Evolutionary conservation across 2,329 filamentous ascomycete genomes (phyloP).

Genomic region (Sordariomycetes sp.): DNA sequence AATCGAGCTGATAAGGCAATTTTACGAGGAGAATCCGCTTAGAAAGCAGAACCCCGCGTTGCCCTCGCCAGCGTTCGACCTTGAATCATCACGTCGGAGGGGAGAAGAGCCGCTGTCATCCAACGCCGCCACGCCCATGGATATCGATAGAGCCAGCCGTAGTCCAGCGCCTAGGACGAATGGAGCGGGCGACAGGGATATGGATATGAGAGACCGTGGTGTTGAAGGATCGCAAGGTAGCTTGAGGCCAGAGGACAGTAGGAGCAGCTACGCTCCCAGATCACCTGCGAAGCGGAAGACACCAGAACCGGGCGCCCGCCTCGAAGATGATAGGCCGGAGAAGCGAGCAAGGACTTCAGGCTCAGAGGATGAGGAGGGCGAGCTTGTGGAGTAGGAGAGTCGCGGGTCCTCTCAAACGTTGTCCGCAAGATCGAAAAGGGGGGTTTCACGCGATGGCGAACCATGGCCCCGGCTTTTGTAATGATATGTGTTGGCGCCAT

Average conservation of each 20-base stretch:
- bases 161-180: constrained; percentile 33
- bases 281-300: constrained; percentile 35
- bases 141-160: constrained; percentile 36
- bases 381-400: constrained; percentile 22
- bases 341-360: constrained; percentile 36
- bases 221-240: constrained; percentile 17
- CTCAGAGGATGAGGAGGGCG: constrained; percentile 40
- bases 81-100: constrained; percentile 46
- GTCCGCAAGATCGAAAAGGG: background rate
- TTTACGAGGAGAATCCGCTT: constrained; percentile 56
- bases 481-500: background rate
- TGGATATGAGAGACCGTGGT: constrained; percentile 13
- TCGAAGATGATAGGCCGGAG: constrained; percentile 24
- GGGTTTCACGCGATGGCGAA: background rate
- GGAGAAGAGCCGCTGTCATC: constrained; percentile 39
- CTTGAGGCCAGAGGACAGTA: constrained; percentile 21
- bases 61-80: constrained; percentile 44
- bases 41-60: constrained; percentile 45
- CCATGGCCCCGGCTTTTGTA: background rate
- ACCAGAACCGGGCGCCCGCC: constrained; percentile 20
- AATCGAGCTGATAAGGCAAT: constrained; percentile 66
- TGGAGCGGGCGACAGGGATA: constrained; percentile 24
- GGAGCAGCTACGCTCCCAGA: constrained; percentile 17
- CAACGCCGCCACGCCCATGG: constrained; percentile 37
- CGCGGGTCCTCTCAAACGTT: background rate